Evolutionary conservation across 192 early-diverging fungal genomes (phyloP).

Genomic region (Coemansia sp.): DNA sequence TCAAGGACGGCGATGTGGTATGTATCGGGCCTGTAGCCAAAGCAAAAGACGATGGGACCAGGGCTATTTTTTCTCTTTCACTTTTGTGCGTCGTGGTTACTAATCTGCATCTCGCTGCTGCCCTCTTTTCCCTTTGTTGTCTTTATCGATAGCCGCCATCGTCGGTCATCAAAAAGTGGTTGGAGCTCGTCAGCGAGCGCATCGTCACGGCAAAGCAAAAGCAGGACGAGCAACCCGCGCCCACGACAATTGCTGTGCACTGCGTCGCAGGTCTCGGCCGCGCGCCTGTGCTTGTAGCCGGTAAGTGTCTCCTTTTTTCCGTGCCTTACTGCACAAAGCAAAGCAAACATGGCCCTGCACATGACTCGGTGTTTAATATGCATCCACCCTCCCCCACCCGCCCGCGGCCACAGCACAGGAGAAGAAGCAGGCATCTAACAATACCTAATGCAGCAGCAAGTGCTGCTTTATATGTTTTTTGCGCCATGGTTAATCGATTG

Average conservation of each 20-base stretch:
- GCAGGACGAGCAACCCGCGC: constrained; percentile 18
- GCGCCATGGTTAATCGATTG: too few relatives aligned
- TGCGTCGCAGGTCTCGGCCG: constrained; percentile 95
- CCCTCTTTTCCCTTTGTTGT: neutral
- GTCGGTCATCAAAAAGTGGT: constrained; percentile 57
- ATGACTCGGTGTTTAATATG: constrained; percentile 3
- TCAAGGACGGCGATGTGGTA: constrained; percentile 84
- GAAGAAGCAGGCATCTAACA: too few relatives aligned
- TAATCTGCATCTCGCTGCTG: constrained; percentile 2
- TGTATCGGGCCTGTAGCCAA: constrained; percentile 4
- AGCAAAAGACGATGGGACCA: too few relatives aligned
- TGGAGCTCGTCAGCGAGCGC: constrained; percentile 62
- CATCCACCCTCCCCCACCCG: too few relatives aligned
- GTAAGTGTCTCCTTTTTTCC: constrained; percentile 15
- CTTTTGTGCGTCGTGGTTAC: neutral
- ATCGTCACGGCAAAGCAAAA: constrained; percentile 36
- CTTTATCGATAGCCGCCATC: constrained; percentile 41
- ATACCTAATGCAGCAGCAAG: too few relatives aligned
- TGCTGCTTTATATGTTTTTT: too few relatives aligned
- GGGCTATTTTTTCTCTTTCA: too few relatives aligned
- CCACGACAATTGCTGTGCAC: constrained; percentile 80
- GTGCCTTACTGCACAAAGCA: too few relatives aligned
- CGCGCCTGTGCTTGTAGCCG: constrained; percentile 85
- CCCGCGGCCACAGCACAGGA: too few relatives aligned
- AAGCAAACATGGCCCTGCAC: neutral